Base-by-base conservation (phyloP, 106 monocot species). In the Dioscorea zingiberensis region DNA sequence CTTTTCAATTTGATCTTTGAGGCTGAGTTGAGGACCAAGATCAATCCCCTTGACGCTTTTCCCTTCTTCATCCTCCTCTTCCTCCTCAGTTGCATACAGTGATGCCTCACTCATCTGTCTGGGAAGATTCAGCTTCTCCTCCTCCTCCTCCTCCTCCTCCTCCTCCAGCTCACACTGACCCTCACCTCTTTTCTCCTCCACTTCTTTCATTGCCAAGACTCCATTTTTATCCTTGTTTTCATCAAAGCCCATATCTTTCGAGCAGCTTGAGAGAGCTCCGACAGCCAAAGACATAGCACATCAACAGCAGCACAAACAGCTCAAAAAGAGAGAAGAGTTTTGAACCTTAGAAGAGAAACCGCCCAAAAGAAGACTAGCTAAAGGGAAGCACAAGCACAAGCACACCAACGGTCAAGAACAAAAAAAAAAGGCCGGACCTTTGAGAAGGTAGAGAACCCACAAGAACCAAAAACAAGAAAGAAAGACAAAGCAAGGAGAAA, bases 1-100 rank as follows among this genome's bases (percentile, higher is more conserved):
- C 56, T 82, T 90, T 71, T 90, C 94, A 6, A 94, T 54, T 56
- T 94, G 90, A 10, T 87, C 77, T 58, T 79, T 94, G 69, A 94
- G 78, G 49, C 81, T 94, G 66, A 89, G 74, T 44, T 80, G 74
- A 38, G 94, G 94, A 16, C 89, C 94, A 65, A 94, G 54, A 69
- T 90, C 87, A 62, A 90, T 69, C 9, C 48, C 54, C 25, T 83
- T 80, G 18, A 16, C 28, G 25, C 21, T 79, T 46, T 89, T 69
- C n/a, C 59, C 89, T 18, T 76, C 83, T 4, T 80, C 85, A 6
- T 86, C 83, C 21, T 87, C 86, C 21, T 86, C 74, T 21, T 83
- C 82, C 16, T 75, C 78, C n/a, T 63, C 65, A 24, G 73, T 74
- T 2, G 32, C 71, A 49, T 58, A 73, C 4, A 79, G 49, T 28